Percentiles rank a stretch among this genome's conserved stretches.
Evolutionary conservation across 495 filamentous ascomycete species (phyloP).

Genomic region (Daldinia childiae): DNA sequence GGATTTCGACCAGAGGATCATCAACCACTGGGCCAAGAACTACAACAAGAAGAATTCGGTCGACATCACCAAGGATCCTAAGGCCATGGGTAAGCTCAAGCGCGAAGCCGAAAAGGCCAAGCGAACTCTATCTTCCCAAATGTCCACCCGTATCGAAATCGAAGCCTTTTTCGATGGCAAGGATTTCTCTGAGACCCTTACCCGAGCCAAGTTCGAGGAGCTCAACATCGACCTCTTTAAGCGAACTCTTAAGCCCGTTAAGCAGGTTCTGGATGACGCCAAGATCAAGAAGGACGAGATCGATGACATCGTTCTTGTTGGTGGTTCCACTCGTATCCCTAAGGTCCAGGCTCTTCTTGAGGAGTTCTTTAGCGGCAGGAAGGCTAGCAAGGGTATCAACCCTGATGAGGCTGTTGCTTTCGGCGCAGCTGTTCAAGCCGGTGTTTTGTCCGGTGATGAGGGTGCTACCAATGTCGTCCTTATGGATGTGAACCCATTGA

Average conservation of each 20-base stretch:
- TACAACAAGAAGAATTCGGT: constrained; percentile 99
- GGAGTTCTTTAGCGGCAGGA: constrained; percentile 95
- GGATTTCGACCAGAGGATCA: constrained; percentile 98
- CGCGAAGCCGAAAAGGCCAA: constrained; percentile 99
- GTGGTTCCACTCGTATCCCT: constrained; percentile 95
- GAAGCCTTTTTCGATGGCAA: constrained; percentile 97
- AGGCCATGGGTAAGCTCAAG: constrained; percentile 99
- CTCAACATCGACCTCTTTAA: constrained; percentile 98
- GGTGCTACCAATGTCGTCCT: constrained; percentile 82
- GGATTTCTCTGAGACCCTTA: constrained; percentile 98
- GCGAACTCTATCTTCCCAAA: constrained; percentile 97
- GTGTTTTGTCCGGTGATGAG: constrained; percentile 89
- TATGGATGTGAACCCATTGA: constrained; percentile 98
- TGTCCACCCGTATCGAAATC: constrained; percentile 97
- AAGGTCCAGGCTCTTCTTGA: constrained; percentile 95
- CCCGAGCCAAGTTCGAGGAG: constrained; percentile 99
- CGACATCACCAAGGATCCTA: constrained; percentile 92
- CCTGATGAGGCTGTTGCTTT: constrained; percentile 98
- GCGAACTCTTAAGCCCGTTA: constrained; percentile 98
- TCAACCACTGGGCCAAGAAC: constrained; percentile 95
- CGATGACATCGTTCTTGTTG: constrained; percentile 89
- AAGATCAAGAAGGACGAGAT: constrained; percentile 89
- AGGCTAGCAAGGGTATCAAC: constrained; percentile 98
- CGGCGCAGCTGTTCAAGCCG: constrained; percentile 96
- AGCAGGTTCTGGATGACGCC: constrained; percentile 94